Conservation (phyloP, 352 stramenopile species). For the Phytophthora sp. region DNA sequence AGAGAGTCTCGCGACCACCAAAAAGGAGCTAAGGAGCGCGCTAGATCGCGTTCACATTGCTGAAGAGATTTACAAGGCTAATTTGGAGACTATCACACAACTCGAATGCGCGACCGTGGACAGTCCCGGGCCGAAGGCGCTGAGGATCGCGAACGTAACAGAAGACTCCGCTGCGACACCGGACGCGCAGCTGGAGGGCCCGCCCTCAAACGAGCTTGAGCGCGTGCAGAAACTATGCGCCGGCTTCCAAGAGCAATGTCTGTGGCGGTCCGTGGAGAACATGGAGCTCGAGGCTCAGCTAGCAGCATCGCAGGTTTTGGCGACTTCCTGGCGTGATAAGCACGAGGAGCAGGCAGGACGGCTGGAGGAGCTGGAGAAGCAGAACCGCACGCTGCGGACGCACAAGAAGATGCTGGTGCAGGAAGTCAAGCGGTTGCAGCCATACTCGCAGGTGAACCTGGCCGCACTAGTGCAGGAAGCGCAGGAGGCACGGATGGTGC, state of each 20-base stretch:
- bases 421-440: conserved; percentile 73
- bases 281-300: conserved; percentile 62
- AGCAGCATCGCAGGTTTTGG: conserved; percentile 35
- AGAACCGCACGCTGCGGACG: conserved; percentile 48
- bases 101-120: conserved; percentile 39
- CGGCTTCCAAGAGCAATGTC: conserved; percentile 77
- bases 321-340: conserved; percentile 37
- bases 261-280: conserved; percentile 77
- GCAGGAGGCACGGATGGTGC: conserved; percentile 76
- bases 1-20: conserved; percentile 33
- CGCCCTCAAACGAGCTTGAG: conserved; percentile 43
- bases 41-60: conserved; percentile 51
- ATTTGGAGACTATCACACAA: conserved; percentile 61
- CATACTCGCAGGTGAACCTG: conserved; percentile 73
- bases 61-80: conserved; percentile 68
- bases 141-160: neutral
- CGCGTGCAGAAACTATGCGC: conserved; percentile 56
- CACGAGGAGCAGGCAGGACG: conserved; percentile 30
- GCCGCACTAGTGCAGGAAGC: conserved; percentile 68
- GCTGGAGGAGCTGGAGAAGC: conserved; percentile 29
- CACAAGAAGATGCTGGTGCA: conserved; percentile 71
- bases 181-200: conserved; percentile 14
- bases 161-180: neutral
- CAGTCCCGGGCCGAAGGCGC: conserved; percentile 2
- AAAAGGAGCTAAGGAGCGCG: conserved; percentile 49